phyloP scores from a whole-genome alignment of 2,329 filamentous ascomycete species.

The Teratosphaeriaceae sp. region DNA sequence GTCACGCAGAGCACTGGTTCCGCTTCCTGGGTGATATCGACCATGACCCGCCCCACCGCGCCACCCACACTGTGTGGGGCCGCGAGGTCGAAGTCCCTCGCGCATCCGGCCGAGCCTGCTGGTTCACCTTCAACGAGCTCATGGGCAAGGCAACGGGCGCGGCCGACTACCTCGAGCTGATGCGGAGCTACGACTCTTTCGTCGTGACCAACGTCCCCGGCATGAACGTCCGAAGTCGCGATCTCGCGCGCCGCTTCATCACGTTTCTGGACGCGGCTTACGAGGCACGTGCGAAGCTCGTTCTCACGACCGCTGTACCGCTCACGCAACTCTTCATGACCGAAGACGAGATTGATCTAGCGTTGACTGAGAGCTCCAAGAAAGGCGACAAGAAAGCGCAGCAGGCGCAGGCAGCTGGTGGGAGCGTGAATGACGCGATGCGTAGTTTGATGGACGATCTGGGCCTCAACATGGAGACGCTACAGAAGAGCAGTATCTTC shows the following conservation, averaged over 20 bases:
- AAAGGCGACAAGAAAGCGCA: constrained; percentile 23
- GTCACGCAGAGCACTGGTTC: constrained; percentile 93
- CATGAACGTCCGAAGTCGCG: constrained; percentile 81
- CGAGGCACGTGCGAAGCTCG: constrained; percentile 85
- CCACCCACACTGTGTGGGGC: constrained; percentile 84
- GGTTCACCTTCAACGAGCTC: constrained; percentile 88
- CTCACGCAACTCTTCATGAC: constrained; percentile 69
- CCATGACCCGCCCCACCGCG: constrained; percentile 65
- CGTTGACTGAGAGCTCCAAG: constrained; percentile 34
- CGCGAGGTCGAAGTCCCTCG: constrained; percentile 80
- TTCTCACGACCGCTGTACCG: constrained; percentile 82
- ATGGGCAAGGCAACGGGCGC: constrained; percentile 85
- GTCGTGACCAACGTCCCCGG: constrained; percentile 85
- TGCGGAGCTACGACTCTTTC: constrained; percentile 84
- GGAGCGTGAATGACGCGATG: constrained; percentile 59
- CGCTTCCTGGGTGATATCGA: constrained; percentile 82
- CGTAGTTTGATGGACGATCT: constrained; percentile 80
- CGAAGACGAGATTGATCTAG: constrained; percentile 36
- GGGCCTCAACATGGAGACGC: constrained; percentile 72
- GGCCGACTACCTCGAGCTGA: constrained; percentile 90
- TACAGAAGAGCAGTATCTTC: constrained; percentile 84
- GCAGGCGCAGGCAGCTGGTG: constrained; percentile 31
- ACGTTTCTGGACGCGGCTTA: constrained; percentile 97
- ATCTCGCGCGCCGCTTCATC: constrained; percentile 88
- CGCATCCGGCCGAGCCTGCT: constrained; percentile 80